Conservation (phyloP, 148 eudicot species). For the Diospyros kaki region DNA sequence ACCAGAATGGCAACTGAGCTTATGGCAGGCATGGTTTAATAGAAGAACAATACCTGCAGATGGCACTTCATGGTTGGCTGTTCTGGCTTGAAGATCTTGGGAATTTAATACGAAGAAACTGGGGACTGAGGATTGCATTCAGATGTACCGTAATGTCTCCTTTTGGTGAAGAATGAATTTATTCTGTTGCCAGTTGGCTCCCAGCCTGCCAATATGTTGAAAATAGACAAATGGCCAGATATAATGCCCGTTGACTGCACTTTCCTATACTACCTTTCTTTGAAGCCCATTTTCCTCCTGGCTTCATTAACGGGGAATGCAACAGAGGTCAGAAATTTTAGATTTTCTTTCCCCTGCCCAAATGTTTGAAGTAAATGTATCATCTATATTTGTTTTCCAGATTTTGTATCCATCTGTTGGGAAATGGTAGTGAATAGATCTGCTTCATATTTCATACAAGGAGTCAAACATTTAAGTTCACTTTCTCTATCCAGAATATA, state of each 20-base stretch:
- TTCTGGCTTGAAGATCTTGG: slow-evolving; percentile 1
- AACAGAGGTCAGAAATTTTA: slow-evolving; percentile 13
- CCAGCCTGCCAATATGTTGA: slow-evolving; percentile 9
- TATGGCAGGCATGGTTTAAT: slow-evolving; percentile 40
- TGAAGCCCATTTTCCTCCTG: slow-evolving; percentile 29
- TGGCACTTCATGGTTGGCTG: neutral
- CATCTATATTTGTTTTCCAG: slow-evolving; percentile 2
- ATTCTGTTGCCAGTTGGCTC: neutral
- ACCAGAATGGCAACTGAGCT: slow-evolving; percentile 46
- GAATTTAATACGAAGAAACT: neutral
- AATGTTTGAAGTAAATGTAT: neutral
- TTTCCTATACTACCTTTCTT: slow-evolving; percentile 6
- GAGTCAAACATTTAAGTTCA: neutral
- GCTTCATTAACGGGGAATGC: slow-evolving; percentile 14
- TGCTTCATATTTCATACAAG: neutral
- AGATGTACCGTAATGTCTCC: slow-evolving; percentile 9
- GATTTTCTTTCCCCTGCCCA: neutral
- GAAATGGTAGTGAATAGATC: slow-evolving; percentile 5
- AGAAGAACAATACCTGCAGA: neutral
- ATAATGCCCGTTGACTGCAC: neutral
- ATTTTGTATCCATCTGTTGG: slow-evolving; percentile 1
- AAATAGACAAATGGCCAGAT: neutral
- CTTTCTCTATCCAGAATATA: neutral
- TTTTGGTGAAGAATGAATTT: slow-evolving; percentile 1
- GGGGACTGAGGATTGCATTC: neutral